Percentiles rank a stretch among this genome's conserved stretches.
These are phyloP conservation scores for Cytospora piceicola DNA, from an alignment of 2,329 filamentous ascomycete genomes.

Conservation along the genomic window DNA sequence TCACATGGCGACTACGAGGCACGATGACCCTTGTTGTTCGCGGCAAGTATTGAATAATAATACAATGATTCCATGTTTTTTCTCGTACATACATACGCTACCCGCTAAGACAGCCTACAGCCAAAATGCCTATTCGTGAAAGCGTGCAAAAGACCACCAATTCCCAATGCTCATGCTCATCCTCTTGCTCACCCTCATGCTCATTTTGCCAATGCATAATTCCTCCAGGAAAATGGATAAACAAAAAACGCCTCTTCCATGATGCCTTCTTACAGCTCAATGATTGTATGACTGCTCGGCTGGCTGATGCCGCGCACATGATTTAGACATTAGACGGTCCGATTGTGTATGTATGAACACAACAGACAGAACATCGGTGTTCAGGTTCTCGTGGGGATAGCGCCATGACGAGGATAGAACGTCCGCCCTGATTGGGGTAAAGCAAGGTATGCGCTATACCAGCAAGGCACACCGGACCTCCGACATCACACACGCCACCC, in stretches of 20 bases:
- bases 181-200: not conserved
- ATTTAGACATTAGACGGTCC: conserved; percentile 20
- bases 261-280: conserved; percentile 9
- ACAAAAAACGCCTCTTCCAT: conserved; percentile 3
- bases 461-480: conserved; percentile 10
- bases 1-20: not conserved
- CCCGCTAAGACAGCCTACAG: not conserved
- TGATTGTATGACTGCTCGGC: conserved; percentile 9
- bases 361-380: not conserved
- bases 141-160: not conserved
- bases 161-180: not conserved
- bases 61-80: not conserved
- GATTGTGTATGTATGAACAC: not conserved
- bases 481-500: not conserved
- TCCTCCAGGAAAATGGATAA: not conserved
- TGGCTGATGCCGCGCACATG: conserved; percentile 12
- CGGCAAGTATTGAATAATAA: not conserved
- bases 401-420: not conserved
- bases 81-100: not conserved
- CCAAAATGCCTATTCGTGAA: not conserved
- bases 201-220: conserved; percentile 4
- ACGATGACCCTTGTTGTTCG: not conserved
- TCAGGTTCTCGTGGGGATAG: not conserved
- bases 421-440: not conserved
- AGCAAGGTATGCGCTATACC: not conserved